Base-by-base conservation (phyloP, 305 asterid species). In the Fraxinus greggii region DNA sequence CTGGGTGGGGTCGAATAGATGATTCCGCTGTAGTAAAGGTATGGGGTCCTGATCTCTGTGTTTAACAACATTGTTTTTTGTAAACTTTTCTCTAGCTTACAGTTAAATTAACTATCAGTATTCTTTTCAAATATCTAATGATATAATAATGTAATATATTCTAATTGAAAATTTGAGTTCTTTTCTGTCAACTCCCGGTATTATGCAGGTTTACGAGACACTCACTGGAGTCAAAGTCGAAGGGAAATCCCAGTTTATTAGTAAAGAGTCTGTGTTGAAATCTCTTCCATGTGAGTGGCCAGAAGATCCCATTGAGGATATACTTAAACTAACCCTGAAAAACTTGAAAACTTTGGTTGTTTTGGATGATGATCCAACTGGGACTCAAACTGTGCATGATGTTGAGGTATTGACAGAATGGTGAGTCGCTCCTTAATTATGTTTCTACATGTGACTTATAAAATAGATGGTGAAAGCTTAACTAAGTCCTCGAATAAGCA, bases 301-400 rank as follows among this genome's bases (percentile, higher is more conserved):
- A 0, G 75, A 45, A 33, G 97, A 96, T 86, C 97, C 93, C 45
- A 89, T 86, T 67, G 89, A 87, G 78, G 97, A 91, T 83, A 92
- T 92, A 80, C 88, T 79, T 82, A 86, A 83, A 84, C 93, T 94
- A 81, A 88, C 87, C 80, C 90, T 88, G 86, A 90, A 92, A 83
- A 91, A 78, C 81, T 65, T 82, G 36, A 96, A 94, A 90, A 94
- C 93, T 69, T 86, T 96, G 87, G 92, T 96, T 87, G 99, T 94
- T 86, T 91, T 96, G 87, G 99, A 96, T 89, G 99, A 96, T 72
- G 99, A 96, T 89, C 99, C 99, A 84, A 96, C 99, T 83, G 99
- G 99, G 77, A 96, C 99, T 84, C 99, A 96, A 90, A 96, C 99
- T 56, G 99, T 96, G 87, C 97, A 96, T 85, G 97, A 90, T 88